Conservation (phyloP, 73 alveolate genomes). For the Paramecium primaurelia region DNA sequence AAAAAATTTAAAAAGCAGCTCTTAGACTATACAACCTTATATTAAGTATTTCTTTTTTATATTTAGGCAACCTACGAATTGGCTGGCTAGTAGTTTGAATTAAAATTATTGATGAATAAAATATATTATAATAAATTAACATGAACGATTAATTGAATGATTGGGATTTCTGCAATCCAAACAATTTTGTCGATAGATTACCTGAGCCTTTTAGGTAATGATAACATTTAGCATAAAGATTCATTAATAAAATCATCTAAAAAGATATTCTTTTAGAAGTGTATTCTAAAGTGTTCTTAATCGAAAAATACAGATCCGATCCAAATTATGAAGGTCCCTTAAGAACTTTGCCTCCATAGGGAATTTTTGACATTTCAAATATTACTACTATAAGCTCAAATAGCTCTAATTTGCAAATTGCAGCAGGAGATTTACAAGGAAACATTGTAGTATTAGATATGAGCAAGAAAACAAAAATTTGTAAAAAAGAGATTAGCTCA, state of each 20-base stretch:
- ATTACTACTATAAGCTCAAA: conserved; percentile 13
- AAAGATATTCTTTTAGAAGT: conserved; percentile 32
- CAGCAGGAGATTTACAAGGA: conserved; percentile 56
- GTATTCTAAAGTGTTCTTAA: conserved; percentile 36
- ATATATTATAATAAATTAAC: not conserved
- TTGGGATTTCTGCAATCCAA: conserved; percentile 59
- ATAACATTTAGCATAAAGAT: not conserved
- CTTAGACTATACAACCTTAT: not conserved
- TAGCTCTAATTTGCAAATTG: conserved; percentile 21
- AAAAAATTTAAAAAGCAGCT: not conserved
- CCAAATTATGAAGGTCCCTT: conserved; percentile 62
- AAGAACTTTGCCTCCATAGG: conserved; percentile 57
- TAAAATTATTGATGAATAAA: not conserved
- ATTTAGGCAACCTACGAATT: not conserved
- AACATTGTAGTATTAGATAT: conserved; percentile 36
- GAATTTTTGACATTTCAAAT: conserved; percentile 47
- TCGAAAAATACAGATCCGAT: conserved; percentile 56
- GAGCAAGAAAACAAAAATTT: conserved; percentile 48
- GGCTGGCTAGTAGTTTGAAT: not conserved
- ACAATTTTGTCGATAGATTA: not conserved
- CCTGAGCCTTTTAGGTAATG: conserved; percentile 58
- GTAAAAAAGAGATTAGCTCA: conserved; percentile 49
- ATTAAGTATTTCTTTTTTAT: not conserved
- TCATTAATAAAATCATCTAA: conserved; percentile 41
- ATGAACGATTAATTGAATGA: conserved; percentile 47